Evolutionary conservation across 176 grass and related monocot genomes (phyloP).

Genomic region (Oryza officinalis): DNA sequence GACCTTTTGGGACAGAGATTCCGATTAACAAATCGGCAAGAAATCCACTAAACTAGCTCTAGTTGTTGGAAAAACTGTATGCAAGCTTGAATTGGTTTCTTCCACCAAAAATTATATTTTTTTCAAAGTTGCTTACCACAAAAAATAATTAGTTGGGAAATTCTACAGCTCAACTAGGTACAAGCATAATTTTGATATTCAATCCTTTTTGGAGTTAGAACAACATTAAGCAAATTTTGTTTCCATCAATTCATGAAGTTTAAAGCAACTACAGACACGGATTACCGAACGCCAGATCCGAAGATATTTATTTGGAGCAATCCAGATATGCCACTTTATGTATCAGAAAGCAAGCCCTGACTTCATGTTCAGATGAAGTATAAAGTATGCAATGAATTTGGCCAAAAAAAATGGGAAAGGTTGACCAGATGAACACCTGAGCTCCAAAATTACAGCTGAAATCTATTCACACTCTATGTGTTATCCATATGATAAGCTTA

Average conservation of each 20-base stretch:
- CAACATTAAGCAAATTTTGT: conserved; percentile 16
- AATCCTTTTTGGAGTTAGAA: conserved; percentile 26
- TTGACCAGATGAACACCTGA: background rate
- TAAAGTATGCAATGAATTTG: background rate
- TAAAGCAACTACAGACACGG: background rate
- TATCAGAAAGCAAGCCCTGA: background rate
- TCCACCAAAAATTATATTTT: background rate
- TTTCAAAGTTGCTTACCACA: background rate
- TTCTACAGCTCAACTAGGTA: background rate
- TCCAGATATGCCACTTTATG: conserved; percentile 6
- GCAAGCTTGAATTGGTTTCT: background rate
- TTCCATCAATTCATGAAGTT: background rate
- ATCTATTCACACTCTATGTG: background rate
- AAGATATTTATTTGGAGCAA: conserved; percentile 16
- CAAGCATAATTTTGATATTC: conserved; percentile 19
- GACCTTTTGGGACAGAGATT: background rate
- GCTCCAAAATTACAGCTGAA: background rate
- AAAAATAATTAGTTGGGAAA: conserved; percentile 10
- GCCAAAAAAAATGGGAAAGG: background rate
- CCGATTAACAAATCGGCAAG: conserved; percentile 19
- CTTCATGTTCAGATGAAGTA: background rate
- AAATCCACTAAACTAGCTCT: background rate
- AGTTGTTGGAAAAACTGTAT: conserved; percentile 16
- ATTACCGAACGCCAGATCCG: background rate
- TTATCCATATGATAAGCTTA: background rate